phyloP scores from a whole-genome alignment of 2,329 filamentous ascomycete species.

The Epicoccum sorghinum region DNA sequence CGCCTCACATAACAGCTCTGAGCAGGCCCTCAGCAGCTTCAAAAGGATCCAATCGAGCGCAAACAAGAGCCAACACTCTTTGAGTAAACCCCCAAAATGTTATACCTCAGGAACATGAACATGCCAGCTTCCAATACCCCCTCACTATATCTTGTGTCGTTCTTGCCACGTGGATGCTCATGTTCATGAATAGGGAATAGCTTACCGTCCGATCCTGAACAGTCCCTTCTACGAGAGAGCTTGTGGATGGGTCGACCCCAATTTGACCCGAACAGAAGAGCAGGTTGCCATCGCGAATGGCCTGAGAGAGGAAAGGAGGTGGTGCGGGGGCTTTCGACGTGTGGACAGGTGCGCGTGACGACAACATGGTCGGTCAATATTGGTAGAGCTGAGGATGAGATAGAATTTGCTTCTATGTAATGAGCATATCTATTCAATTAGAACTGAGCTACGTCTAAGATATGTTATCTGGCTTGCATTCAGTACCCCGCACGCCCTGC shows the following conservation, averaged over 20 bases:
- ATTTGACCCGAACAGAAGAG: slow-evolving; percentile 73
- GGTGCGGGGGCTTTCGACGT: slow-evolving; percentile 11
- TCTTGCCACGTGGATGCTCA: too few species aligned
- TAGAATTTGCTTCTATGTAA: too few species aligned
- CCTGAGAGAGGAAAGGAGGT: slow-evolving; percentile 55
- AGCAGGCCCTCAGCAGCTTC: too few species aligned
- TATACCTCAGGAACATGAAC: too few species aligned
- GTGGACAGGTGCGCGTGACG: neutral
- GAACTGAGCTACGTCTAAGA: neutral
- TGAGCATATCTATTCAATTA: neutral
- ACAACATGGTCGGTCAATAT: slow-evolving; percentile 5
- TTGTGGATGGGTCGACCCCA: slow-evolving; percentile 61
- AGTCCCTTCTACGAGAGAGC: slow-evolving; percentile 61
- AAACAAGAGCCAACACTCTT: too few species aligned
- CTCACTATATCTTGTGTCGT: too few species aligned
- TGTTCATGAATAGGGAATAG: neutral
- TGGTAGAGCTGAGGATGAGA: neutral
- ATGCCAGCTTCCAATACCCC: too few species aligned
- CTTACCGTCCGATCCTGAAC: slow-evolving; percentile 59
- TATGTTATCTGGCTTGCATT: neutral
- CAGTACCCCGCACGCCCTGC: slow-evolving; percentile 7
- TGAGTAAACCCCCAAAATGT: too few species aligned
- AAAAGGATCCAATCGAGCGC: too few species aligned
- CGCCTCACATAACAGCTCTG: too few species aligned
- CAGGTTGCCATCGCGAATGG: slow-evolving; percentile 58